Base-by-base conservation (phyloP, 768 basidiomycete species). In the Rhizopogon sp. region DNA sequence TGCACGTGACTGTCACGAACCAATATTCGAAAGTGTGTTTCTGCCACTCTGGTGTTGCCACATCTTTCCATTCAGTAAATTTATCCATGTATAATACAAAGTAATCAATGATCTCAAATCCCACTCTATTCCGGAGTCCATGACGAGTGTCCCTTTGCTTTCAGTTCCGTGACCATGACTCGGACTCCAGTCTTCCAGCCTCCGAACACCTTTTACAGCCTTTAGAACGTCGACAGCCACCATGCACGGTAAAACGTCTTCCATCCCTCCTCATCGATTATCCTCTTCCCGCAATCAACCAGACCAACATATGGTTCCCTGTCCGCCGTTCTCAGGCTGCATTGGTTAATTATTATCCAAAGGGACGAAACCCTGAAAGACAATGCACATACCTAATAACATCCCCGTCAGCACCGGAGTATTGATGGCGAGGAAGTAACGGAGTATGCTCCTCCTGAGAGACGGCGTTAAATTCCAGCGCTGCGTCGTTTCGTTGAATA, bases 401-500 rank as follows among this genome's bases (percentile, higher is more conserved):
- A 60, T 93, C 91, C 63, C 93, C 90, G 28, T 87, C 84, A 5
- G 74, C 69, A 13, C 85, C 87, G 22, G 3, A 25, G 4, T 25
- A 4, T 25, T 25, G 25, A 25, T 25, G 4, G 0, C 5, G 25
- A 25, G 25, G 25, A 25, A 25, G 25, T 25, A 25, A 25, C 25
- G 25, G 25, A 25, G 25, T 25, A 25, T 25, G 4, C 17, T 82
- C 81, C 60, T 91, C 88, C 63, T 90, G 87, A 3, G 82, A 72
- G 33, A 88, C 81, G 1, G 88, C 83, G 58, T 89, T 87, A 63
- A 81, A 88, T 53, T 87, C 88, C 5, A 83, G 72, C 13, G 85
- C 83, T 6, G 85, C 82, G 58, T 92, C 90, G 59, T 93, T 93
- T 52, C 90, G 81, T 63, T 93, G 91, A 54, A 93, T 87, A 20